Conservation (phyloP, 805 yeast species). For the Phaffomyces thermotolerans region DNA sequence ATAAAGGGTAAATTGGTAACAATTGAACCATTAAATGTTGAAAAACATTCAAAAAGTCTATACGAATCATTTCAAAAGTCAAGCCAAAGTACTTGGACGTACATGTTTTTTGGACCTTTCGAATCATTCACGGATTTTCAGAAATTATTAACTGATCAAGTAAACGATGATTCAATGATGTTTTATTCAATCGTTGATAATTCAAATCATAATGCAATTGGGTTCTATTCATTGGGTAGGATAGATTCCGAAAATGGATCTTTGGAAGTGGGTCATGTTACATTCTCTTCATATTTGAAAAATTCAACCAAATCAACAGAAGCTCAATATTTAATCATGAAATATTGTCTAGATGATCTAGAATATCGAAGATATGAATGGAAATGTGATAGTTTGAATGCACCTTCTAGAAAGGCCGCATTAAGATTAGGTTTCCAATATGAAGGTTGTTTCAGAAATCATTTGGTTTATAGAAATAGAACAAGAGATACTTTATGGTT, state of each 20-base stretch:
- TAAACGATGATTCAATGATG: background rate
- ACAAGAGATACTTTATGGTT: slow-evolving; percentile 6
- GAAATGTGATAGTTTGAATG: slow-evolving; percentile 4
- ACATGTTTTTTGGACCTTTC: slow-evolving; percentile 1
- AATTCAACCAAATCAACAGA: slow-evolving; percentile 1
- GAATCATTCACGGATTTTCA: background rate
- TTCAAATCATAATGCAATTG: background rate
- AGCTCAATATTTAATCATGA: slow-evolving; percentile 4
- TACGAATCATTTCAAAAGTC: background rate
- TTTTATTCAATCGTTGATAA: slow-evolving; percentile 2
- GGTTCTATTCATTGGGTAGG: slow-evolving; percentile 1
- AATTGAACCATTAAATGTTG: no score
- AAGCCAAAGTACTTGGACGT: slow-evolving; percentile 1
- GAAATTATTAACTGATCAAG: background rate
- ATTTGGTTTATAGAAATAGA: slow-evolving; percentile 1
- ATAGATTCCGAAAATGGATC: background rate
- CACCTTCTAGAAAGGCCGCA: slow-evolving; percentile 4
- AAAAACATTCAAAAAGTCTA: background rate
- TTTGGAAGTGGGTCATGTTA: slow-evolving; percentile 4
- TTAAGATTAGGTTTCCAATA: slow-evolving; percentile 2
- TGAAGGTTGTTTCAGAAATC: slow-evolving; percentile 1
- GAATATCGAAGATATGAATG: slow-evolving; percentile 6
- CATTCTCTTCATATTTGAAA: background rate
- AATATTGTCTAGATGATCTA: slow-evolving; percentile 1
- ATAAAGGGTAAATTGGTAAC: background rate